Evolutionary conservation across 768 basidiomycete species (phyloP), one percentile per base, ranked within the genome.

Genomic region (Rhodotorula graminis): DNA sequence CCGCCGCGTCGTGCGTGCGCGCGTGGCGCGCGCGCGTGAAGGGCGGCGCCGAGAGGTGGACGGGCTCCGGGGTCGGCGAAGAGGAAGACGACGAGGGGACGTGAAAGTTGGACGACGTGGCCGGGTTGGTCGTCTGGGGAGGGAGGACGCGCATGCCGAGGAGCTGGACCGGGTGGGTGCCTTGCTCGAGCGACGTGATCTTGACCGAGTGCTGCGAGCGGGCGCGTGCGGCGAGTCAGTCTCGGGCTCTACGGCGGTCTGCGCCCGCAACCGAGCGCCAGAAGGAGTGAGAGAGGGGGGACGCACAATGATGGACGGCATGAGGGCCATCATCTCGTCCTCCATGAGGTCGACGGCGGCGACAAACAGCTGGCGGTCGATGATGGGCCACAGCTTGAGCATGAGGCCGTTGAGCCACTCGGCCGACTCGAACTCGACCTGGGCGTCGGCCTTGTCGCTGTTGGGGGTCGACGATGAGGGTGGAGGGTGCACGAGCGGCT

Each of bases 371-470:
- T 64, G 44, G 16, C 56, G 53, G 33, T 69, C 62, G 2, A 69
- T 9, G 7, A 64, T 64, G 2, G 68, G 68, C 68, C 68, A 69
- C 9, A 69, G 31, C 5, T 14, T 9, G 15, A 7, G 19, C 21
- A 69, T 19, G 5, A 69, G 10, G 7, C 27, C 56, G 21, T 69
- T 64, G 23, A 69, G 29, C 68, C 68, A 69, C 25, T 58, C 61
- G 25, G 56, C 68, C 7, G 23, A 37, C 31, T 69, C 68, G 27
- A 23, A 53, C 27, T 21, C 49, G 37, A 42, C 19, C 27, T 52
- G 37, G 37, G 4, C 21, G 15, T 50, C 58, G 57, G 15, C n/a
- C 29, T 37, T 18, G n/a, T n/a, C 27, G 19, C 11, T n/a, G n/a
- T n/a, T n/a, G n/a, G n/a, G n/a, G 6, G 31, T 21, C 42, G 42